A percentile compares a stretch with the other conserved stretches of the same genome.
phyloP scores from a whole-genome alignment of 495 filamentous ascomycete genomes.

The Penicillium tannophilum region DNA sequence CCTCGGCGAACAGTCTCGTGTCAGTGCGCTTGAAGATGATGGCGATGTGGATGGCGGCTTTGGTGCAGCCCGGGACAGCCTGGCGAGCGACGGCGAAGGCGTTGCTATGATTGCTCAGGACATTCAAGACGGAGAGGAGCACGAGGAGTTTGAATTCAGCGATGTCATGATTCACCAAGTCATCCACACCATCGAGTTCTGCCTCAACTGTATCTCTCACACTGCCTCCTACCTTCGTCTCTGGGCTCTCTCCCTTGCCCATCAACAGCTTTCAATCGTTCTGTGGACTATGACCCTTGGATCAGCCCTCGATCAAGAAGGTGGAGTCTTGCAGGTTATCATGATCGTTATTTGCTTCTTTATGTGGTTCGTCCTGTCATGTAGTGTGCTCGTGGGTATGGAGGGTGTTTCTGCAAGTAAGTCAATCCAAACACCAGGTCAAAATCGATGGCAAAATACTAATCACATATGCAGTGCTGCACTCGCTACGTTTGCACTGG shows the following conservation, averaged over 20 bases:
- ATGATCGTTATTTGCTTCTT: slow-evolving; percentile 79
- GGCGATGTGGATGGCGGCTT: slow-evolving; percentile 53
- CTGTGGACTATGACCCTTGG: slow-evolving; percentile 95
- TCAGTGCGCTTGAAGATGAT: slow-evolving; percentile 87
- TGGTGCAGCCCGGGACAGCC: slow-evolving; percentile 61
- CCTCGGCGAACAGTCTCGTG: slow-evolving; percentile 81
- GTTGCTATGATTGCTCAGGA: slow-evolving; percentile 91
- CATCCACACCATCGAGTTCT: slow-evolving; percentile 99
- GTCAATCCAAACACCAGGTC: slow-evolving; percentile 1
- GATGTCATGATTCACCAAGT: slow-evolving; percentile 99
- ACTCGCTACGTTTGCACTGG: slow-evolving; percentile 95
- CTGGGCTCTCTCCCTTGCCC: slow-evolving; percentile 95
- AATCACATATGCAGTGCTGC: slow-evolving; percentile 58
- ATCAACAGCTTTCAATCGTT: slow-evolving; percentile 95
- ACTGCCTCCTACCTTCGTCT: slow-evolving; percentile 98
- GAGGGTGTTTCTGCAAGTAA: slow-evolving; percentile 76
- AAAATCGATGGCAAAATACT: not conserved
- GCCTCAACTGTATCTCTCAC: slow-evolving; percentile 97
- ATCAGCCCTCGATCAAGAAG: slow-evolving; percentile 63
- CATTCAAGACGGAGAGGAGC: slow-evolving; percentile 69
- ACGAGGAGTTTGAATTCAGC: slow-evolving; percentile 95
- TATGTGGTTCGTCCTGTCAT: slow-evolving; percentile 84
- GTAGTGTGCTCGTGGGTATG: slow-evolving; percentile 76
- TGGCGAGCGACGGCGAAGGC: slow-evolving; percentile 81
- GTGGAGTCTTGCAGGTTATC: slow-evolving; percentile 70